Evolutionary conservation across 2,329 filamentous ascomycete species (phyloP).

Genomic region (Epichloe scottii): DNA sequence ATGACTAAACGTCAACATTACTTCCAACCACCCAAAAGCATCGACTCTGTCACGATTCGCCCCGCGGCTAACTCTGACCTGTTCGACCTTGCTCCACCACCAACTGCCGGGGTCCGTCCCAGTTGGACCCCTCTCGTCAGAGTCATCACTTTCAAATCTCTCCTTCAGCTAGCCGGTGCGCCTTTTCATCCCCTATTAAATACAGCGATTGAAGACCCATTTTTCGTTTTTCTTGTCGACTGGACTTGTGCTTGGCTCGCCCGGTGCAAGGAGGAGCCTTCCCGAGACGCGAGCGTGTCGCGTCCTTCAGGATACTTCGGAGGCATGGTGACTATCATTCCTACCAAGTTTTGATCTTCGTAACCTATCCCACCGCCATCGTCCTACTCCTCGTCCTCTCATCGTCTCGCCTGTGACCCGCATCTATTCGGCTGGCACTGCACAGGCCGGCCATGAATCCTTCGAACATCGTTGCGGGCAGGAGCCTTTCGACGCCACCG

Average conservation of each 20-base stretch:
- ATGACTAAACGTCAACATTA: not conserved
- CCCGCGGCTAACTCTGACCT: not conserved
- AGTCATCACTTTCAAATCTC: slow-evolving; percentile 1
- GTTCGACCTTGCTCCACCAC: slow-evolving; percentile 4
- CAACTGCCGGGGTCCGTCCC: slow-evolving; percentile 8
- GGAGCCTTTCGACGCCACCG: slow-evolving; percentile 35
- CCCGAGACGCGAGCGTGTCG: not conserved
- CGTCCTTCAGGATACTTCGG: not conserved
- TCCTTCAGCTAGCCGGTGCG: not conserved
- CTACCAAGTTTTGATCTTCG: not conserved
- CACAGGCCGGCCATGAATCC: slow-evolving; percentile 20
- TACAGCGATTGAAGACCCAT: not conserved
- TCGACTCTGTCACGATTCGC: not conserved
- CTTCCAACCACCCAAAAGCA: not conserved
- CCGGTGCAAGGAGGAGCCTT: not conserved
- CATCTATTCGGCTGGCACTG: not conserved
- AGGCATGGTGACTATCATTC: slow-evolving; percentile 2
- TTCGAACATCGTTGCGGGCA: slow-evolving; percentile 28
- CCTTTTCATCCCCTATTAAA: not conserved
- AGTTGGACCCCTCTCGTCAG: slow-evolving; percentile 7
- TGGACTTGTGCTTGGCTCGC: not conserved
- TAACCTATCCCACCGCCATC: not conserved
- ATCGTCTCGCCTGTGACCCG: not conserved
- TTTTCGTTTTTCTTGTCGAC: not conserved
- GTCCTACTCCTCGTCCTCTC: not conserved